A percentile compares a stretch with the other conserved stretches of the same genome.
phyloP scores from a whole-genome alignment of 139 green algal genomes.

The Ulvella scutata region DNA sequence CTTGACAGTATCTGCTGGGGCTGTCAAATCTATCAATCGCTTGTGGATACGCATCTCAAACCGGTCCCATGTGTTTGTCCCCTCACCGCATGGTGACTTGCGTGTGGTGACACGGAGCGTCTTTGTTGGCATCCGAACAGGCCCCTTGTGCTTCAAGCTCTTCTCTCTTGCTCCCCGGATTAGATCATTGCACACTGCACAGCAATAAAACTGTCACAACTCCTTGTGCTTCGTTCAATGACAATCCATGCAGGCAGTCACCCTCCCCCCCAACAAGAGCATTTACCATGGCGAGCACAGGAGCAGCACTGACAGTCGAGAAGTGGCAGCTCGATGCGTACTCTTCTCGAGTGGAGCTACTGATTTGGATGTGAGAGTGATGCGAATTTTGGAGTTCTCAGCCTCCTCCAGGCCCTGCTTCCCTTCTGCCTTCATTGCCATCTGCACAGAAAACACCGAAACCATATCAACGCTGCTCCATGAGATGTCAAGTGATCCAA shows the following conservation, averaged over 20 bases:
- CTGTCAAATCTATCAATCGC: conserved; percentile 97
- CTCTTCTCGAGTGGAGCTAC: conserved; percentile 96
- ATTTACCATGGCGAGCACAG: not conserved
- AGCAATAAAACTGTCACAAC: not conserved
- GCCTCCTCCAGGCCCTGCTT: conserved; percentile 62
- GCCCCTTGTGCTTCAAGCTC: conserved; percentile 93
- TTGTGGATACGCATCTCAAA: conserved; percentile 99
- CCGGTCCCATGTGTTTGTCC: conserved; percentile 97
- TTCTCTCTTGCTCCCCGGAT: conserved; percentile 97
- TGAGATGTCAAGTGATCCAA: too few species aligned
- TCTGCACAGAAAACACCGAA: conserved; percentile 8
- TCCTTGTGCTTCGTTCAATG: not conserved
- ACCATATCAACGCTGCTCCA: too few species aligned
- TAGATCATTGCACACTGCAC: conserved; percentile 89
- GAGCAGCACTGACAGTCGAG: not conserved
- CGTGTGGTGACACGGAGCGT: conserved; percentile 89
- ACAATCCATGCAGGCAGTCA: not conserved
- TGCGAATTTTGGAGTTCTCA: conserved; percentile 83
- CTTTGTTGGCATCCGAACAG: conserved; percentile 98
- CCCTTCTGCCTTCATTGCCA: conserved; percentile 10
- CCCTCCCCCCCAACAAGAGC: not conserved
- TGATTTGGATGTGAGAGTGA: conserved; percentile 94
- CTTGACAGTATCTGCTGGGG: conserved; percentile 95
- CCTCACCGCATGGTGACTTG: conserved; percentile 96
- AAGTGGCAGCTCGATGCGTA: conserved; percentile 9